Conservation (phyloP, 768 basidiomycete genomes). For the Russula dissimulans region DNA sequence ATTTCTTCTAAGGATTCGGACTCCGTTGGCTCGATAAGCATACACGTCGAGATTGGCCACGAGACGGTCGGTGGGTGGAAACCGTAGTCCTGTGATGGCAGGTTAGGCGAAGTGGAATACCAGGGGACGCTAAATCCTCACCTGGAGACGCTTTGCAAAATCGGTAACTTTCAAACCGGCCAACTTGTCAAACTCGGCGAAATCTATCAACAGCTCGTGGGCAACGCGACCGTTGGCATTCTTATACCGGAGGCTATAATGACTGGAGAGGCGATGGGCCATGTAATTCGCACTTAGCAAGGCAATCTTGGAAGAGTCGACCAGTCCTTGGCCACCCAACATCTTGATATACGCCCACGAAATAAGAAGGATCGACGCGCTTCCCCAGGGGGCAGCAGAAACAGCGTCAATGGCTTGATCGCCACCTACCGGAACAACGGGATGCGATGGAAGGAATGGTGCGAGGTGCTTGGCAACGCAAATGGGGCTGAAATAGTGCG, state of each 20-base stretch:
- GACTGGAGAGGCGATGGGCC: constrained; percentile 72
- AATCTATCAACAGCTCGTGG: constrained; percentile 90
- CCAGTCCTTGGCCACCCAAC: constrained; percentile 91
- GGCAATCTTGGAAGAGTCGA: constrained; percentile 76
- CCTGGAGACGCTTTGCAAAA: constrained; percentile 93
- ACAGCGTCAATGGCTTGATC: constrained; percentile 77
- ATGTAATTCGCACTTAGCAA: constrained; percentile 97
- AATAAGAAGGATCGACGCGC: constrained; percentile 89
- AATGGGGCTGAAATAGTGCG: constrained; percentile 54
- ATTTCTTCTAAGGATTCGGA: constrained; percentile 91
- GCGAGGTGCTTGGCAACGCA: constrained; percentile 90
- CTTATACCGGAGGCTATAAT: constrained; percentile 83
- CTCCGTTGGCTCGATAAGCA: constrained; percentile 97
- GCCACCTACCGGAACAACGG: constrained; percentile 56
- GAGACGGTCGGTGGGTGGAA: constrained; percentile 97
- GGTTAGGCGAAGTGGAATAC: not conserved
- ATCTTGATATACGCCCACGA: constrained; percentile 99
- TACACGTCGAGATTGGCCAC: constrained; percentile 95
- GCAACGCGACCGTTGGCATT: constrained; percentile 90
- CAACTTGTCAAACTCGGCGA: constrained; percentile 87
- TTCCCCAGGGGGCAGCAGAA: constrained; percentile 88
- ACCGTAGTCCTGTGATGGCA: constrained; percentile 58
- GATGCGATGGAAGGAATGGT: constrained; percentile 90
- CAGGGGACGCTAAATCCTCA: constrained; percentile 21
- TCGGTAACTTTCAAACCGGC: constrained; percentile 90